These are phyloP conservation scores for Pseudonitzschia multiseries DNA, from an alignment of 108 stramenopile species.

Conservation along the genomic window DNA sequence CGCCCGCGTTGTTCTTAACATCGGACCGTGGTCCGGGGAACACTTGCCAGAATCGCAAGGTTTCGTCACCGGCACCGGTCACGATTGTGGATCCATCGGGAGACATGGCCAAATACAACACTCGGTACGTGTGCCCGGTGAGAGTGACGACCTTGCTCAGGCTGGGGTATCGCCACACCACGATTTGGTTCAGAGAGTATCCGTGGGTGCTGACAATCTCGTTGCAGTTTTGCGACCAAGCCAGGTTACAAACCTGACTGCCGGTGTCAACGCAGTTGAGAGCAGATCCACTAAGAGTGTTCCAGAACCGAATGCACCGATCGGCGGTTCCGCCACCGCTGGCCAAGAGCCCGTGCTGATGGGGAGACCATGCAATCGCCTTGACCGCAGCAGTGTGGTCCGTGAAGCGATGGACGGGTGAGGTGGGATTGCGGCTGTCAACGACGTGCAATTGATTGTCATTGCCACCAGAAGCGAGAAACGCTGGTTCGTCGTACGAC, in stretches of 20 bases:
- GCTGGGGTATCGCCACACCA: conserved; percentile 88
- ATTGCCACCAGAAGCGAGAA: conserved; percentile 95
- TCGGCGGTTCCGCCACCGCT: conserved; percentile 99
- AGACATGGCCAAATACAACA: conserved; percentile 94
- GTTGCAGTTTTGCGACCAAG: conserved; percentile 95
- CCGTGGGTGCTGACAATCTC: conserved; percentile 99
- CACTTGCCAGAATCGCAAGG: conserved; percentile 98
- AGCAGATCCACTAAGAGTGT: conserved; percentile 84
- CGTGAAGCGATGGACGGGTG: conserved; percentile 66
- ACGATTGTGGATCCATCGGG: conserved; percentile 98
- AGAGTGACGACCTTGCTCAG: conserved; percentile 96
- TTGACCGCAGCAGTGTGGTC: conserved; percentile 99
- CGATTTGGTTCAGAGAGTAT: conserved; percentile 93
- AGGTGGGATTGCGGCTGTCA: conserved; percentile 78
- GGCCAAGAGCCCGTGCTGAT: conserved; percentile 95
- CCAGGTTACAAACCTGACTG: conserved; percentile 96
- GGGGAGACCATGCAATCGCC: conserved; percentile 99
- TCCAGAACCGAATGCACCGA: conserved; percentile 98
- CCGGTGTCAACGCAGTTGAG: conserved; percentile 95
- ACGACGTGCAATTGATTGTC: conserved; percentile 98
- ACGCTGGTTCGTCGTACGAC: conserved; percentile 88
- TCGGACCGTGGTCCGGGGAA: conserved; percentile 91
- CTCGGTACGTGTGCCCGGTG: conserved; percentile 96
- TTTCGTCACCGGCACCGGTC: conserved; percentile 99
- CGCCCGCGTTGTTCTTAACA: conserved; percentile 70